A percentile compares a stretch with the other conserved stretches of the same genome.
Conservation (phyloP, 192 early-diverging fungal species). For the Backusella luteola region DNA sequence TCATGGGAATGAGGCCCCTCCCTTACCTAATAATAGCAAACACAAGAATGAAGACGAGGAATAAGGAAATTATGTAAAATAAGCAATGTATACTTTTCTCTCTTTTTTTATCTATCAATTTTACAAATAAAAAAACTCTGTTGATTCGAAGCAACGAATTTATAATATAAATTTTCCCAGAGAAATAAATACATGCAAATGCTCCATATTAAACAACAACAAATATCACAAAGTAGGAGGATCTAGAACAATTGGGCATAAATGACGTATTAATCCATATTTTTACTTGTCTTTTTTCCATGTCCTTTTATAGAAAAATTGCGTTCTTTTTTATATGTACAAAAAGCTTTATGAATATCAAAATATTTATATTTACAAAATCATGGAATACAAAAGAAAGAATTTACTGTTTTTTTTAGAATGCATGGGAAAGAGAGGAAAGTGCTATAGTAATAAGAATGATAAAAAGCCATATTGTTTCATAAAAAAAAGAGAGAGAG, state of each 20-base stretch:
- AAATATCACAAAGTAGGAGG: too few relatives aligned
- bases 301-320: not conserved
- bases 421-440: not conserved
- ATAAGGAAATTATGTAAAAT: not conserved
- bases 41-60: not conserved
- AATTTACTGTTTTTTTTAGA: not conserved
- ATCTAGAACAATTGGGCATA: not conserved
- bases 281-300: not conserved
- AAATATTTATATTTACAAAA: not conserved
- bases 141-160: too few relatives aligned
- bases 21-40: conserved; percentile 1
- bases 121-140: not conserved
- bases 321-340: not conserved
- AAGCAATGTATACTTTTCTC: not conserved
- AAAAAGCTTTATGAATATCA: not conserved
- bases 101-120: not conserved
- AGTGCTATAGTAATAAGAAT: not conserved
- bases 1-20: conserved; percentile 46
- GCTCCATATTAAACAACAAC: too few relatives aligned
- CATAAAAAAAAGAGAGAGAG: not conserved
- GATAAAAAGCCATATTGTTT: not conserved
- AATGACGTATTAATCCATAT: not conserved
- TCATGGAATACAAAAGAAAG: conserved; percentile 2
- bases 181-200: too few relatives aligned
- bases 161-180: too few relatives aligned